Evolutionary conservation across 495 filamentous ascomycete species (phyloP).

Genomic region (Hyaloscypha variabilis): DNA sequence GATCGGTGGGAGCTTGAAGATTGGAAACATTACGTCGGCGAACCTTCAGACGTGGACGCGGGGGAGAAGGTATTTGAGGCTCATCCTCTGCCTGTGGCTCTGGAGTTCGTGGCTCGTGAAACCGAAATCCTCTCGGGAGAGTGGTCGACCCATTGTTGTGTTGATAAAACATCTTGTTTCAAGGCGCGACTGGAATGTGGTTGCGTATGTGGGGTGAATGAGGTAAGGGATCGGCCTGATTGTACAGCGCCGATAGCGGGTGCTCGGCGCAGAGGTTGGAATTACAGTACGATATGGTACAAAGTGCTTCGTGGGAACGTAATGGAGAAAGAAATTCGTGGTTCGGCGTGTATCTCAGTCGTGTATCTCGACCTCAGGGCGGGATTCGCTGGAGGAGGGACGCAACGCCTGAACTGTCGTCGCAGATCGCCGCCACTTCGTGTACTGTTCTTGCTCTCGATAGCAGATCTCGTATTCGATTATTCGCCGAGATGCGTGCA

Average conservation of each 20-base stretch:
- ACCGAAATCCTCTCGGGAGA: constrained; percentile 44
- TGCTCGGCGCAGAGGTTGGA: constrained; percentile 6
- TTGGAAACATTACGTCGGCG: constrained; percentile 39
- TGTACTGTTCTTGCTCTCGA: constrained; percentile 3
- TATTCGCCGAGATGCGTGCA: constrained; percentile 9
- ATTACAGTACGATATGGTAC: constrained; percentile 22
- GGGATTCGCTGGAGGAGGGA: neutral
- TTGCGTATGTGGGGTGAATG: neutral
- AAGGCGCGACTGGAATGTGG: constrained; percentile 18
- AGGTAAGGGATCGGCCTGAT: constrained; percentile 4
- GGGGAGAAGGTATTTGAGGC: constrained; percentile 25
- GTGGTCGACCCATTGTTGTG: constrained; percentile 37
- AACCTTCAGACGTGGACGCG: constrained; percentile 30
- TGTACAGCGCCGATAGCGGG: constrained; percentile 19
- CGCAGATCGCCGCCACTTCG: neutral
- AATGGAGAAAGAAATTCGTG: constrained; percentile 19
- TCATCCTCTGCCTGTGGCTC: constrained; percentile 24
- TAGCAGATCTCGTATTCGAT: neutral
- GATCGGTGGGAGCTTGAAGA: constrained; percentile 53
- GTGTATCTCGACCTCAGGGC: neutral
- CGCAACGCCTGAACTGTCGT: neutral
- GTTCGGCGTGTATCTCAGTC: constrained; percentile 8
- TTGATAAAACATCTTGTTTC: constrained; percentile 39
- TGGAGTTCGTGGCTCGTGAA: constrained; percentile 32
- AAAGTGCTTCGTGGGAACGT: constrained; percentile 9